Evolutionary conservation across 768 basidiomycete species (phyloP), one percentile per base, ranked within the genome.

Genomic region (Collybia mongolica): DNA sequence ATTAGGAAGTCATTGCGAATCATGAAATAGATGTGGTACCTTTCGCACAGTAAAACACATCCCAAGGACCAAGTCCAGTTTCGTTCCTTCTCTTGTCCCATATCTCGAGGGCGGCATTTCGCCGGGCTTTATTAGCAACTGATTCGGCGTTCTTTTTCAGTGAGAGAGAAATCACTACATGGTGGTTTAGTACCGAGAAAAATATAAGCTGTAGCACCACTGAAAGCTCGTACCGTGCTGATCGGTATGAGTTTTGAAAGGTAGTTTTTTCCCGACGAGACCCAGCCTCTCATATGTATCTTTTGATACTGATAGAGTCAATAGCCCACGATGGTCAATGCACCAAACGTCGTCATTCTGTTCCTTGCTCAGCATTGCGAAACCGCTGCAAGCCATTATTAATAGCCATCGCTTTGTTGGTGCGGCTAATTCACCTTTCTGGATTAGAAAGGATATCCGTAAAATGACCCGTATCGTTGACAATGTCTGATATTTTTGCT

Each of bases 301-400:
- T 61, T 82, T 83, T 38, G 72, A 71, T 5, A 83, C 71, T 20
- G 70, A 79, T 17, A 88, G 61, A 0, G 82, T 82, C 51, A 90
- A 64, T 39, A 82, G 55, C 3, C 83, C 82, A 15, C 83, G 77
- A 2, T 75, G 70, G 57, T 89, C 86, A 48, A 88, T 70, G 58
- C 84, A 86, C 88, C 89, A 90, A 2, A 73, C 74, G 52, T 88
- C 86, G 24, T 82, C 78, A 5, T 59, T 60, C 26, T 63, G 53
- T 28, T 61, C 58, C 20, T 65, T 55, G 3, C 71, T 72, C 15
- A 79, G 50, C 35, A 73, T 66, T 24, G 72, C 55, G 39, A 62
- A 52, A n/a, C 53, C 53, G 47, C 59, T 62, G 44, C 11, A 45
- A 6, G 7, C 24, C 24, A 26, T 26, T 7, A 26, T 3, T 26